phyloP scores from a whole-genome alignment of 75 land plant genomes.

The Pinus tabuliformis region DNA sequence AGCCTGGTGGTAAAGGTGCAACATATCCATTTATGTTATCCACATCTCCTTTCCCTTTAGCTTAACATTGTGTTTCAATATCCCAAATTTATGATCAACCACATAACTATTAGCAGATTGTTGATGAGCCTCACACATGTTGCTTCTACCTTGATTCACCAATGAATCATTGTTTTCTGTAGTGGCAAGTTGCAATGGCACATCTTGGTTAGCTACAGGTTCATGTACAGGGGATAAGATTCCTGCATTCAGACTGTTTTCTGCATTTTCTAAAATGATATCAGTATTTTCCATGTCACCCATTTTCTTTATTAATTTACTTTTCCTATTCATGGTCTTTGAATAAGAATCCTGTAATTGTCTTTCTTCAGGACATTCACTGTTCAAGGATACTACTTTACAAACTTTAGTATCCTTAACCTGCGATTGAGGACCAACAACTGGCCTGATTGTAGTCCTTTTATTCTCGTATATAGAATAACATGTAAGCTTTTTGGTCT shows the following conservation, averaged over 20 bases:
- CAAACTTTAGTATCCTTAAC: background rate
- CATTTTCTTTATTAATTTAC: background rate
- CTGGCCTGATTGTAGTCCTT: background rate
- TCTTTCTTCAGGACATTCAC: background rate
- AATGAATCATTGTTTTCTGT: background rate
- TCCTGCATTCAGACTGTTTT: background rate
- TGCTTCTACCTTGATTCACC: background rate
- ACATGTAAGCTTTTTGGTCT: conserved; percentile 88
- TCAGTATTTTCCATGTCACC: background rate
- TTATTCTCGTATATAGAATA: conserved; percentile 77
- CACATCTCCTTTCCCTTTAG: background rate
- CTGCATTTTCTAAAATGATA: background rate
- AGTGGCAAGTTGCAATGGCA: background rate
- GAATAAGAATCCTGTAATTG: background rate
- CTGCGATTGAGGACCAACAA: background rate
- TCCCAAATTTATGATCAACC: no score
- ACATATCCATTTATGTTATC: no score
- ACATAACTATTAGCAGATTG: background rate
- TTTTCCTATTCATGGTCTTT: background rate
- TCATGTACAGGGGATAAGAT: background rate
- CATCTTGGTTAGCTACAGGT: background rate
- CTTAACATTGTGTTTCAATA: background rate
- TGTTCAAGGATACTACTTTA: background rate
- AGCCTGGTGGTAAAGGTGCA: no score
- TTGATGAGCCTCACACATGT: background rate